These are phyloP conservation scores for Candida sp. DNA, from an alignment of 1,139 yeast species.

Conservation along the genomic window DNA sequence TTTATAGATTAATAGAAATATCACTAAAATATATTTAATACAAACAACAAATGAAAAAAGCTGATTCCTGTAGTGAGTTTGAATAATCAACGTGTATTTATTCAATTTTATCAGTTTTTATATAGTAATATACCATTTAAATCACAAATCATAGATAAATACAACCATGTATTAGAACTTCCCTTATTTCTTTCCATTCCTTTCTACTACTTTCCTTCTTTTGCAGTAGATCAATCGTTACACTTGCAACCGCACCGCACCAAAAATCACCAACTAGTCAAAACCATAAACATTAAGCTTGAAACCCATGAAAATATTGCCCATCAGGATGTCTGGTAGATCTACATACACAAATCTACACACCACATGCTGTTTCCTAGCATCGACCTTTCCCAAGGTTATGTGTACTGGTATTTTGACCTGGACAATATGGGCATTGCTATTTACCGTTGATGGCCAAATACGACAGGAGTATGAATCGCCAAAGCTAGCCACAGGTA, in stretches of 20 bases:
- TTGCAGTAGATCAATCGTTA: not conserved
- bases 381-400: slow-evolving; percentile 57
- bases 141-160: too few species aligned
- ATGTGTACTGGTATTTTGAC: slow-evolving; percentile 47
- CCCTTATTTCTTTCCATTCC: not conserved
- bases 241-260: not conserved
- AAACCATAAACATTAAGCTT: not conserved
- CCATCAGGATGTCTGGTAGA: not conserved
- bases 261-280: not conserved
- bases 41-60: too few species aligned
- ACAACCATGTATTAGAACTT: not conserved
- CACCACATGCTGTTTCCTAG: slow-evolving; percentile 43
- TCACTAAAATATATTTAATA: not conserved
- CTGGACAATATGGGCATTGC: slow-evolving; percentile 57
- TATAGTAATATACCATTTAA: too few species aligned
- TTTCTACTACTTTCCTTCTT: not conserved
- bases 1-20: not conserved
- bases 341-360: slow-evolving; percentile 6
- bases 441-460: slow-evolving; percentile 14
- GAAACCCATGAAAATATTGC: not conserved
- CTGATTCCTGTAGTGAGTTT: too few species aligned
- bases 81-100: too few species aligned
- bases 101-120: too few species aligned
- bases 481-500: slow-evolving; percentile 9
- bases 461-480: slow-evolving; percentile 10